Percentiles rank a stretch among this genome's conserved stretches.
These are phyloP conservation scores for Epicoccum nigrum DNA, from an alignment of 2,329 filamentous ascomycete genomes.

Conservation along the genomic window DNA sequence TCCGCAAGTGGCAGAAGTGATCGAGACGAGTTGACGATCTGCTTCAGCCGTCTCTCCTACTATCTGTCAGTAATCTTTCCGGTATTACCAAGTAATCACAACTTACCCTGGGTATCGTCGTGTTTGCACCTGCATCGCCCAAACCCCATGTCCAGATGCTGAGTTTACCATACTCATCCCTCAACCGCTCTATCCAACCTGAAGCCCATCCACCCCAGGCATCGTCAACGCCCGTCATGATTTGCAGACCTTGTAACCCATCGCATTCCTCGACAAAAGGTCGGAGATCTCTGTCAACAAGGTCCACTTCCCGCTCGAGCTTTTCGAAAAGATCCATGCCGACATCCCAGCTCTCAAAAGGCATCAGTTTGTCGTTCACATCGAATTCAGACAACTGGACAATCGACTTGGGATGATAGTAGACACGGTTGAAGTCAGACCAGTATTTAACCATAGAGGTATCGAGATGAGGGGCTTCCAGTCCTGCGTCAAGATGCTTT, in stretches of 20 bases:
- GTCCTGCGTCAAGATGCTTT: conserved; percentile 74
- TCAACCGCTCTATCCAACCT: conserved; percentile 65
- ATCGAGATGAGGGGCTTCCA: conserved; percentile 67
- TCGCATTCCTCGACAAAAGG: conserved; percentile 93
- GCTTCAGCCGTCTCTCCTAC: conserved; percentile 67
- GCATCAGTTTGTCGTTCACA: conserved; percentile 77
- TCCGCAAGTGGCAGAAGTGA: conserved; percentile 71
- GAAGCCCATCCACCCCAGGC: conserved; percentile 57
- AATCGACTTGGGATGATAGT: conserved; percentile 86
- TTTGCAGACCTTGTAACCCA: conserved; percentile 84
- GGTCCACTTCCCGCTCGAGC: conserved; percentile 66
- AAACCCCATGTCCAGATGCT: conserved; percentile 87
- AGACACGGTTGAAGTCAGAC: conserved; percentile 95
- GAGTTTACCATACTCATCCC: conserved; percentile 90
- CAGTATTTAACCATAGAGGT: conserved; percentile 84
- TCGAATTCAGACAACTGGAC: conserved; percentile 84
- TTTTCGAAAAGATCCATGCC: conserved; percentile 49
- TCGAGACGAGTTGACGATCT: conserved; percentile 75
- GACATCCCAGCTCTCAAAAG: conserved; percentile 72
- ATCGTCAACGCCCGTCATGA: conserved; percentile 60
- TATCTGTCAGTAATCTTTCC: conserved; percentile 17
- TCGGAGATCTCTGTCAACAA: conserved; percentile 86
- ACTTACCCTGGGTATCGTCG: conserved; percentile 52
- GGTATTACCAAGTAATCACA: neutral
- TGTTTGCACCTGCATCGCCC: conserved; percentile 61